A percentile compares a stretch with the other conserved stretches of the same genome.
These are phyloP conservation scores for Cenococcum geophilum DNA, from an alignment of 495 filamentous ascomycete genomes.

Conservation along the genomic window DNA sequence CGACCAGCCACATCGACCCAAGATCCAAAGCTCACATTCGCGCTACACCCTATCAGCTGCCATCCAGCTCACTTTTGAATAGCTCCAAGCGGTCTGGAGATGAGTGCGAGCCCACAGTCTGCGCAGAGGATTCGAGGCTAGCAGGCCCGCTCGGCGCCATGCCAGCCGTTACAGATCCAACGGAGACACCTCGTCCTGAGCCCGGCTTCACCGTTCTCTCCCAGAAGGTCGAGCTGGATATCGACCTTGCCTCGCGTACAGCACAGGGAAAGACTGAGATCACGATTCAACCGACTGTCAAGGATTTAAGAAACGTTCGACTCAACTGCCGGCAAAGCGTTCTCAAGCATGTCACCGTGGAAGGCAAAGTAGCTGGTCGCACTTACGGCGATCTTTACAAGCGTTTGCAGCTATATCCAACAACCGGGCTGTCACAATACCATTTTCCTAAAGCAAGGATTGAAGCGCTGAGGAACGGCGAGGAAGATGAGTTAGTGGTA, in stretches of 20 bases:
- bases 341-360: slow-evolving; percentile 62
- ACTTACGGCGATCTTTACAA: slow-evolving; percentile 71
- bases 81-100: background rate
- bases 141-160: slow-evolving; percentile 8
- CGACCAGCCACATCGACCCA: too few species aligned
- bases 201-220: slow-evolving; percentile 55
- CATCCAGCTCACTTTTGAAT: too few species aligned
- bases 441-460: slow-evolving; percentile 48
- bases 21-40: too few species aligned
- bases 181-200: background rate
- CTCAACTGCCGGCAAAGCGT: slow-evolving; percentile 85
- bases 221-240: slow-evolving; percentile 81
- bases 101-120: background rate
- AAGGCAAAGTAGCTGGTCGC: slow-evolving; percentile 53
- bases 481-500: slow-evolving; percentile 56
- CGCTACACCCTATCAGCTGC: too few species aligned
- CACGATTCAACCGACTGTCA: slow-evolving; percentile 61
- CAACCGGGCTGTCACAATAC: slow-evolving; percentile 66
- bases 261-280: slow-evolving; percentile 77
- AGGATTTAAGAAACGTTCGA: slow-evolving; percentile 60
- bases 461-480: slow-evolving; percentile 51
- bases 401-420: slow-evolving; percentile 55
- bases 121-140: slow-evolving; percentile 3
- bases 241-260: slow-evolving; percentile 70
- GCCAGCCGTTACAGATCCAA: slow-evolving; percentile 2